Conservation (phyloP, 106 monocot species). For the Triglochin maritima region DNA sequence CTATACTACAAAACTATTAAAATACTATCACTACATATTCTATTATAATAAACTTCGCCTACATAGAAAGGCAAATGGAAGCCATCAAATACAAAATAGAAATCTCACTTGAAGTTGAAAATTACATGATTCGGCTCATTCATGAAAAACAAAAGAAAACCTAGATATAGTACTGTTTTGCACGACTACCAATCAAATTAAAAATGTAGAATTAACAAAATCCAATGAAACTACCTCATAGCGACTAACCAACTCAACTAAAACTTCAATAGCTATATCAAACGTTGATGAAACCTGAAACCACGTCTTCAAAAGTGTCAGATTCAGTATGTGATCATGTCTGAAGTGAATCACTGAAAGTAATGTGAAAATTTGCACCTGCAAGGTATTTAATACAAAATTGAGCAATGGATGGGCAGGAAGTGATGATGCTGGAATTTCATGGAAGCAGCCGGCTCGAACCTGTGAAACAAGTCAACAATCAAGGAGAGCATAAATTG, state of each 20-base stretch:
- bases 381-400: slow-evolving; percentile 81
- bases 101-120: too few relatives aligned
- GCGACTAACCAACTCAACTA: slow-evolving; percentile 82
- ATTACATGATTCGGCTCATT: too few relatives aligned
- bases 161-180: background rate
- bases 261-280: slow-evolving; percentile 91
- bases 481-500: background rate
- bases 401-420: slow-evolving; percentile 76
- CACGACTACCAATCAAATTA: background rate
- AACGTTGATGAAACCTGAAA: slow-evolving; percentile 59
- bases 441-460: slow-evolving; percentile 83
- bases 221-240: slow-evolving; percentile 48
- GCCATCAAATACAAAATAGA: background rate
- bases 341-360: background rate
- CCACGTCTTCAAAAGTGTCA: background rate
- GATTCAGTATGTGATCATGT: background rate
- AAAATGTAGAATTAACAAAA: background rate
- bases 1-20: too few relatives aligned
- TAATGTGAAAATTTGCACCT: slow-evolving; percentile 27
- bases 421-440: slow-evolving; percentile 42
- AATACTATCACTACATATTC: too few relatives aligned
- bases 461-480: slow-evolving; percentile 33
- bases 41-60: background rate
- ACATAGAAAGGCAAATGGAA: background rate
- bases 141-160: too few relatives aligned